These are phyloP conservation scores for Backusella westeae DNA, from an alignment of 192 early-diverging fungal species.

Conservation along the genomic window DNA sequence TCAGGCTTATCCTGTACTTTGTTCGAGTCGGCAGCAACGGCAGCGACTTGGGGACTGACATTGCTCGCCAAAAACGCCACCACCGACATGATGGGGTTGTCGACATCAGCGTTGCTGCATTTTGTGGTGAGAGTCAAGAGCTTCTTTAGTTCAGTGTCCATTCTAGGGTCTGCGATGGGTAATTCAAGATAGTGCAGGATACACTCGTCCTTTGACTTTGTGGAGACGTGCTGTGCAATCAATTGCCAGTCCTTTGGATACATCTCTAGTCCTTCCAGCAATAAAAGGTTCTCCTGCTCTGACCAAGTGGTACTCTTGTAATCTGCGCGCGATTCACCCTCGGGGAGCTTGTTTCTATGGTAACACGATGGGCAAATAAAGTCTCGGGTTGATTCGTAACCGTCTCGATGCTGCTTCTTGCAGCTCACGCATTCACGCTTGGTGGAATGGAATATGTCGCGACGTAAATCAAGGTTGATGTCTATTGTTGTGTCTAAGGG, in stretches of 20 bases:
- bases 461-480: conserved; percentile 19
- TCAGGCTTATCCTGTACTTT: conserved; percentile 36
- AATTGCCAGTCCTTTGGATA: conserved; percentile 91
- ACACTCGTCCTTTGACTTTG: conserved; percentile 86
- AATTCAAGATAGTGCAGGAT: conserved; percentile 87
- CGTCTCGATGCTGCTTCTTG: background rate
- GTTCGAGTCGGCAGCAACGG: conserved; percentile 66
- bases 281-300: conserved; percentile 84
- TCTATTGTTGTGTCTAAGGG: conserved; percentile 5
- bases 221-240: conserved; percentile 91
- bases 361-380: background rate
- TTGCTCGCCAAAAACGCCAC: conserved; percentile 90
- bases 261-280: conserved; percentile 94
- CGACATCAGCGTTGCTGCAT: conserved; percentile 46
- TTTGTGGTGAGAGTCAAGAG: conserved; percentile 62
- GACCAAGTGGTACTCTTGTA: conserved; percentile 60
- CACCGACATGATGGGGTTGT: conserved; percentile 89
- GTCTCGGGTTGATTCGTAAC: background rate
- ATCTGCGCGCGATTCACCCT: background rate
- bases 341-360: background rate
- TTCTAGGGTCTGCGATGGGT: conserved; percentile 86
- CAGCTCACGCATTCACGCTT: background rate
- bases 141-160: conserved; percentile 43
- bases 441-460: conserved; percentile 1
- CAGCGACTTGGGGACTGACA: conserved; percentile 85